These are phyloP conservation scores for Ophiostoma sp. DNA, from an alignment of 2,329 filamentous ascomycete species.

Conservation along the genomic window DNA sequence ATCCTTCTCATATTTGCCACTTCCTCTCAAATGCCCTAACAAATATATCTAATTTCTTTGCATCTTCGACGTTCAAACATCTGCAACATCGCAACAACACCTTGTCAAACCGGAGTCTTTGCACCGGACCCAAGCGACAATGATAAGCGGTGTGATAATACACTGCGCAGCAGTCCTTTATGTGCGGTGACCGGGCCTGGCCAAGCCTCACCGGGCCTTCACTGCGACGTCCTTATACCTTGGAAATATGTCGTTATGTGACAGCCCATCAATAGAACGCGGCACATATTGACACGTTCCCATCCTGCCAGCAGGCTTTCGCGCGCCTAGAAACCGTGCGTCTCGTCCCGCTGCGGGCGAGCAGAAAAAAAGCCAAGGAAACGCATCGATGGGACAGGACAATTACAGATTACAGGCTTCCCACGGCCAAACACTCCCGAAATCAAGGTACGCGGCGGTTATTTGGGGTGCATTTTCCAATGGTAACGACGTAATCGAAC, in stretches of 20 bases:
- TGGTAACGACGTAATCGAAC: slow-evolving; percentile 22
- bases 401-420: background rate
- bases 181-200: background rate
- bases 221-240: background rate
- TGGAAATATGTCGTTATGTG: background rate
- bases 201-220: background rate
- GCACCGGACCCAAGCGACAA: background rate
- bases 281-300: slow-evolving; percentile 5
- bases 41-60: background rate
- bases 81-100: background rate
- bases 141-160: background rate
- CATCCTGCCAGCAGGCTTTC: background rate
- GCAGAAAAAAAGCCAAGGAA: background rate
- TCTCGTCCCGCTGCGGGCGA: slow-evolving; percentile 10
- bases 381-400: background rate
- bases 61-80: background rate
- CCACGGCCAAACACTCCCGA: background rate
- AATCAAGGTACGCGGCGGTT: slow-evolving; percentile 1
- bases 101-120: slow-evolving; percentile 10
- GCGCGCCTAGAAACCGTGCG: slow-evolving; percentile 5
- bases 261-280: background rate
- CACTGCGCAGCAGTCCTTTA: background rate
- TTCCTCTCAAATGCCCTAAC: background rate
- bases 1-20: background rate
- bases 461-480: background rate